Percentiles rank a stretch among this genome's conserved stretches.
phyloP scores from a whole-genome alignment of 164 flowering plant species.

The Euptelea pleiosperma region DNA sequence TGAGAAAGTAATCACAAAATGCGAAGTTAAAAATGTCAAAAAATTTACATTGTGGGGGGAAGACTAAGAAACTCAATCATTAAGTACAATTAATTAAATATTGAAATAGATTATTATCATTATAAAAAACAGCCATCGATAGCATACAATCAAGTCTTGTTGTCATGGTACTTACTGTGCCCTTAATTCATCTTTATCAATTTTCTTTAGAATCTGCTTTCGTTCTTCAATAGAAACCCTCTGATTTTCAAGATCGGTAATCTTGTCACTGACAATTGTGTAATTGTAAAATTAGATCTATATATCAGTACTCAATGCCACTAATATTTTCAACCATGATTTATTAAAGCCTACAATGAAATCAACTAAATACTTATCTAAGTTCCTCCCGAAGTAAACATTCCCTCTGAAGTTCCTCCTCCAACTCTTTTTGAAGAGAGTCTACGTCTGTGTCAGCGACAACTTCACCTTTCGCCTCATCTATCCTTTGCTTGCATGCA shows the following conservation, averaged over 20 bases:
- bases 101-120: too few species aligned
- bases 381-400: conserved; percentile 47
- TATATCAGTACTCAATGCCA: conserved; percentile 14
- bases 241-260: conserved; percentile 49
- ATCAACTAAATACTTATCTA: conserved; percentile 54
- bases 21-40: too few species aligned
- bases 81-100: too few species aligned
- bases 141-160: too few species aligned
- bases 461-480: conserved; percentile 44
- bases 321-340: conserved; percentile 1
- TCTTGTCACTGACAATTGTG: conserved; percentile 46
- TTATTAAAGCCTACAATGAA: not conserved
- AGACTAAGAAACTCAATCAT: too few species aligned
- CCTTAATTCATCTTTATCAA: conserved; percentile 40
- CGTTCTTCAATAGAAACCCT: conserved; percentile 46
- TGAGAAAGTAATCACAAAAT: too few species aligned
- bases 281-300: conserved; percentile 16
- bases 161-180: conserved; percentile 46
- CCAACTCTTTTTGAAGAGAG: conserved; percentile 46
- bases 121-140: too few species aligned
- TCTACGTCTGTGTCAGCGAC: conserved; percentile 51
- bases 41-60: too few species aligned
- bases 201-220: conserved; percentile 37
- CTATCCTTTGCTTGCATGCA: conserved; percentile 53
- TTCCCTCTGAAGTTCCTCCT: conserved; percentile 47